phyloP scores from a whole-genome alignment of 2,329 filamentous ascomycete genomes.

The Xylariaceae sp. region DNA sequence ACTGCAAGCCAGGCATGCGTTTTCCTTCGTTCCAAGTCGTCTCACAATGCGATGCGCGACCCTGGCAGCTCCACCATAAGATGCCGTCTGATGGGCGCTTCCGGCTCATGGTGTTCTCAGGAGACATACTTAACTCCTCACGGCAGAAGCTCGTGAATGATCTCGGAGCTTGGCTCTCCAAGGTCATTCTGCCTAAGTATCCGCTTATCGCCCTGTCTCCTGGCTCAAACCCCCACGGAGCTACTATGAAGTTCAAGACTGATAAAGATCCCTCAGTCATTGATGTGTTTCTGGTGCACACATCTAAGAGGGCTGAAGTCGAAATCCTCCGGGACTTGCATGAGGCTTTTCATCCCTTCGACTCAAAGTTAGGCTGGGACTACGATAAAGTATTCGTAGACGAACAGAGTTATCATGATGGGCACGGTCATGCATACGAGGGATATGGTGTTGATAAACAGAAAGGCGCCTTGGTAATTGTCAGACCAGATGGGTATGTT shows the following conservation, averaged over 20 bases:
- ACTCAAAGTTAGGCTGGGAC: slow-evolving; percentile 56
- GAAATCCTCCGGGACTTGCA: slow-evolving; percentile 58
- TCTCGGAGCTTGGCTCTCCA: slow-evolving; percentile 48
- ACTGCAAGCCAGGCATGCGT: slow-evolving; percentile 59
- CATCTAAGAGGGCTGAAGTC: slow-evolving; percentile 53
- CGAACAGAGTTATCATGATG: slow-evolving; percentile 59
- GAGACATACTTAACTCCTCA: slow-evolving; percentile 52
- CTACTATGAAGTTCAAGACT: slow-evolving; percentile 30
- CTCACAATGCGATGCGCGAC: slow-evolving; percentile 60
- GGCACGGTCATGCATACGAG: slow-evolving; percentile 57
- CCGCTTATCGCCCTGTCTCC: slow-evolving; percentile 33
- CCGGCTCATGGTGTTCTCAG: slow-evolving; percentile 66
- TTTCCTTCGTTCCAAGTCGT: slow-evolving; percentile 65
- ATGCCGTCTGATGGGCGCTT: slow-evolving; percentile 64
- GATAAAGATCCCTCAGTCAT: slow-evolving; percentile 54
- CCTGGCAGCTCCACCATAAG: slow-evolving; percentile 64
- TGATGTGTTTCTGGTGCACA: slow-evolving; percentile 67
- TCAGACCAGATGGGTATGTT: slow-evolving; percentile 73
- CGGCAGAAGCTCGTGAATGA: slow-evolving; percentile 53
- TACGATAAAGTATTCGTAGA: slow-evolving; percentile 65
- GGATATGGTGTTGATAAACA: slow-evolving; percentile 63
- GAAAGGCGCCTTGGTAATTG: slow-evolving; percentile 61
- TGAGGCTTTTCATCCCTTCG: slow-evolving; percentile 53
- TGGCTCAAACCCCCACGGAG: slow-evolving; percentile 24
- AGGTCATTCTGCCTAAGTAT: slow-evolving; percentile 51